These are phyloP conservation scores for Camellia oleifera DNA, from an alignment of 179 eudicot species.

Conservation along the genomic window DNA sequence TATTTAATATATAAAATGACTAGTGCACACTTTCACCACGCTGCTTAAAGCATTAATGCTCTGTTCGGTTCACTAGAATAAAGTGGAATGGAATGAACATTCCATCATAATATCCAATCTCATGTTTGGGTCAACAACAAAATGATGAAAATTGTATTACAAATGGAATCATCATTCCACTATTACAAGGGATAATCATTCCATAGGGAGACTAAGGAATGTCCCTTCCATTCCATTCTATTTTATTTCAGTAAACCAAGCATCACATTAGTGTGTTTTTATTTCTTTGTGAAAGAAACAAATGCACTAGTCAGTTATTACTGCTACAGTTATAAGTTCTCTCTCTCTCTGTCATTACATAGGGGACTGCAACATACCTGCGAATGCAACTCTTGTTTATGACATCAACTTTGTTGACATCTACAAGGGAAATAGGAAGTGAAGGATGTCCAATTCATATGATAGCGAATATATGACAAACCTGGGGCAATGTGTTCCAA, in stretches of 20 bases:
- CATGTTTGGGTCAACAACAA: no score
- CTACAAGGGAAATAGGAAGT: slow-evolving; percentile 74
- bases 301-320: background rate
- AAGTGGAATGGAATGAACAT: no score
- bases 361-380: slow-evolving; percentile 97
- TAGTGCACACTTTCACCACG: background rate
- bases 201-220: no score
- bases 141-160: no score
- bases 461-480: background rate
- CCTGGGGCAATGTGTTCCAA: background rate
- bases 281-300: background rate
- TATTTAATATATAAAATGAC: background rate
- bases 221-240: no score
- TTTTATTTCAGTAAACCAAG: no score
- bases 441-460: slow-evolving; percentile 19
- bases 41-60: background rate
- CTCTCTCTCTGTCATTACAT: background rate
- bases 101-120: no score
- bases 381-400: slow-evolving; percentile 75
- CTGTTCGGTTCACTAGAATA: no score
- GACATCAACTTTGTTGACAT: slow-evolving; percentile 62
- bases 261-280: background rate
- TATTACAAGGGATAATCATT: no score
- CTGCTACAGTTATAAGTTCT: background rate
- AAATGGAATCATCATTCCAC: no score